Conservation (phyloP, 306 rosid genomes). For the Cucurbita pepo region DNA sequence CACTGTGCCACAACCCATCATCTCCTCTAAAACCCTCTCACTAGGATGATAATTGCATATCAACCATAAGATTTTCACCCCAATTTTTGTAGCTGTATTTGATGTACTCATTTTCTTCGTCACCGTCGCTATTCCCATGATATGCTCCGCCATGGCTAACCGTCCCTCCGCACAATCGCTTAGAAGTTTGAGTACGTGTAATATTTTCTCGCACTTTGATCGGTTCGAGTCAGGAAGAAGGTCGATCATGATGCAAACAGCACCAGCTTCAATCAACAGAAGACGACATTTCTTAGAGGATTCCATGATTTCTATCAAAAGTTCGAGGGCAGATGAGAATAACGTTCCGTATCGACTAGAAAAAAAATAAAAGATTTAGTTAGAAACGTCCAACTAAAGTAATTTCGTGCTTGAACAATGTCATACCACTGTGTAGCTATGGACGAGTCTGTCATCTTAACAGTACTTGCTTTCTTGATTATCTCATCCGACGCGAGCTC, state of each 20-base stretch:
- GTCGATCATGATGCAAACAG: slow-evolving; percentile 28
- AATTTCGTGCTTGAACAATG: background rate
- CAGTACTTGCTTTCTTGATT: slow-evolving; percentile 16
- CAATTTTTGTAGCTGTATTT: slow-evolving; percentile 19
- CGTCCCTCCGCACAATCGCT: slow-evolving; percentile 41
- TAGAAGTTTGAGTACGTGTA: slow-evolving; percentile 17
- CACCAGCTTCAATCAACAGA: slow-evolving; percentile 35
- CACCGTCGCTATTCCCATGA: slow-evolving; percentile 23
- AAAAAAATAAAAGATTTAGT: background rate
- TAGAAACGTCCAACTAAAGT: too few relatives aligned
- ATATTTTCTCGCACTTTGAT: slow-evolving; percentile 23
- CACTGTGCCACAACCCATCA: slow-evolving; percentile 35
- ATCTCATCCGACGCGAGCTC: slow-evolving; percentile 38
- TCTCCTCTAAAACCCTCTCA: slow-evolving; percentile 35
- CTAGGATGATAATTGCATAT: slow-evolving; percentile 20
- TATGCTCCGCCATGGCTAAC: slow-evolving; percentile 27
- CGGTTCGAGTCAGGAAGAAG: slow-evolving; percentile 24
- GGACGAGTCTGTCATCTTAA: background rate
- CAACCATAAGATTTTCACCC: slow-evolving; percentile 29
- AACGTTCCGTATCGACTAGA: background rate
- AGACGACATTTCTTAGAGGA: slow-evolving; percentile 23
- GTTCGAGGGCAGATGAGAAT: slow-evolving; percentile 17
- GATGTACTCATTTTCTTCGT: slow-evolving; percentile 21
- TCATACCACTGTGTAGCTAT: background rate
- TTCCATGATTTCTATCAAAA: slow-evolving; percentile 20